Evolutionary conservation across 352 stramenopile genomes (phyloP).

Genomic region (Globisporangium nunn): DNA sequence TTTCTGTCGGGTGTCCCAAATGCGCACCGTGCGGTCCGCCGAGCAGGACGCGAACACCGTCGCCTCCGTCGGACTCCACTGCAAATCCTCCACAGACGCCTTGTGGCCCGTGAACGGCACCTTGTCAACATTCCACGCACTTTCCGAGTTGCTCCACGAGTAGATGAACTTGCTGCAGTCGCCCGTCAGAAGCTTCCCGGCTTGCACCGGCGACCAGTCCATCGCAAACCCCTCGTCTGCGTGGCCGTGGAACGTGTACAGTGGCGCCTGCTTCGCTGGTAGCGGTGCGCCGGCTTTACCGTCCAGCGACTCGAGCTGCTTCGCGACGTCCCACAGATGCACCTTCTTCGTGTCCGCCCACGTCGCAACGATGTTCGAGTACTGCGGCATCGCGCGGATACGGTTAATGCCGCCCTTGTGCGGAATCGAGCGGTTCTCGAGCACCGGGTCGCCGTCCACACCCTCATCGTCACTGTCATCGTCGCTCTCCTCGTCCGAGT

Average conservation of each 20-base stretch:
- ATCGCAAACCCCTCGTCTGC: slow-evolving; percentile 96
- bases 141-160: slow-evolving; percentile 84
- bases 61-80: slow-evolving; percentile 96
- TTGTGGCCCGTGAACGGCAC: slow-evolving; percentile 89
- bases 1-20: slow-evolving; percentile 97
- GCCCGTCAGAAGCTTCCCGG: slow-evolving; percentile 90
- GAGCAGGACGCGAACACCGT: slow-evolving; percentile 96
- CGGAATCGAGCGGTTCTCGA: slow-evolving; percentile 93
- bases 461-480: slow-evolving; percentile 87
- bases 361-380: slow-evolving; percentile 94
- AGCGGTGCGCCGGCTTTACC: slow-evolving; percentile 54
- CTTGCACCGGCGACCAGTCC: slow-evolving; percentile 93
- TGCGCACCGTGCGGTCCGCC: slow-evolving; percentile 91
- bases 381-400: slow-evolving; percentile 93
- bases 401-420: slow-evolving; percentile 96
- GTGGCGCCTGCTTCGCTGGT: slow-evolving; percentile 44
- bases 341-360: slow-evolving; percentile 95
- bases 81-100: slow-evolving; percentile 95
- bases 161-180: slow-evolving; percentile 97
- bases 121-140: slow-evolving; percentile 83
- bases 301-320: slow-evolving; percentile 85
- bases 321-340: slow-evolving; percentile 94
- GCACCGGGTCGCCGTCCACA: slow-evolving; percentile 92
- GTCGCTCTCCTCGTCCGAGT: slow-evolving; percentile 67
- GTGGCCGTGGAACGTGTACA: slow-evolving; percentile 96